Evolutionary conservation across 2,329 filamentous ascomycete species (phyloP).

Genomic region (Trichoderma hamatum): DNA sequence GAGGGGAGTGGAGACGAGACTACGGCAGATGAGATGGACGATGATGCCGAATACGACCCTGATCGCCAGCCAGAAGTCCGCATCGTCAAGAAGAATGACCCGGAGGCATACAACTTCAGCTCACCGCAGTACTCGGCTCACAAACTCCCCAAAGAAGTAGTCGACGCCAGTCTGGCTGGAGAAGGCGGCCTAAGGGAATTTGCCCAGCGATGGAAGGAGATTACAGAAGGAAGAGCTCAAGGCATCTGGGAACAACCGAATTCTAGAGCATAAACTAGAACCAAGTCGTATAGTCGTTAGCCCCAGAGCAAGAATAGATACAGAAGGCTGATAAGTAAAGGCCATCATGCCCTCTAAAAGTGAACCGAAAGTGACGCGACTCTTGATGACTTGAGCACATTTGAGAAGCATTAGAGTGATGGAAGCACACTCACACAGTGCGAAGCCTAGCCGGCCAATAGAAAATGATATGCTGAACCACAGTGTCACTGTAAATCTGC

Average conservation of each 20-base stretch:
- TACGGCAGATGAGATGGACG: conserved; percentile 45
- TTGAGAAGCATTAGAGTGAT: neutral
- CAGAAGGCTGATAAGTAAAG: too few relatives aligned
- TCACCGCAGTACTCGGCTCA: conserved; percentile 91
- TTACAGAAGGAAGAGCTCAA: conserved; percentile 48
- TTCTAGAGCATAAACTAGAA: conserved; percentile 9
- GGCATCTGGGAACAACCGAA: conserved; percentile 45
- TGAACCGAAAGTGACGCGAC: conserved; percentile 1
- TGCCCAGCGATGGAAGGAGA: conserved; percentile 71
- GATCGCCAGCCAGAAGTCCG: conserved; percentile 76
- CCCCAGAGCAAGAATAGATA: neutral
- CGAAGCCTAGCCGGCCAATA: neutral
- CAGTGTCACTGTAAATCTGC: neutral
- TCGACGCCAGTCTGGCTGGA: conserved; percentile 68
- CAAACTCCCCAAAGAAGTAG: conserved; percentile 91
- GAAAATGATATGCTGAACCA: neutral
- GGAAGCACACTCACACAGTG: neutral
- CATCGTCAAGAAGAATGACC: conserved; percentile 80
- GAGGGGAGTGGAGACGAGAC: conserved; percentile 44
- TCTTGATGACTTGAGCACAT: neutral
- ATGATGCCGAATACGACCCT: conserved; percentile 53
- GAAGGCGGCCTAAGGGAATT: conserved; percentile 82
- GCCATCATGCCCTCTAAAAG: neutral
- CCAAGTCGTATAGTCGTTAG: neutral
- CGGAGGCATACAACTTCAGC: conserved; percentile 83